A percentile compares a stretch with the other conserved stretches of the same genome.
Conservation (phyloP, 75 land plant genomes). For the Picea glauca region DNA sequence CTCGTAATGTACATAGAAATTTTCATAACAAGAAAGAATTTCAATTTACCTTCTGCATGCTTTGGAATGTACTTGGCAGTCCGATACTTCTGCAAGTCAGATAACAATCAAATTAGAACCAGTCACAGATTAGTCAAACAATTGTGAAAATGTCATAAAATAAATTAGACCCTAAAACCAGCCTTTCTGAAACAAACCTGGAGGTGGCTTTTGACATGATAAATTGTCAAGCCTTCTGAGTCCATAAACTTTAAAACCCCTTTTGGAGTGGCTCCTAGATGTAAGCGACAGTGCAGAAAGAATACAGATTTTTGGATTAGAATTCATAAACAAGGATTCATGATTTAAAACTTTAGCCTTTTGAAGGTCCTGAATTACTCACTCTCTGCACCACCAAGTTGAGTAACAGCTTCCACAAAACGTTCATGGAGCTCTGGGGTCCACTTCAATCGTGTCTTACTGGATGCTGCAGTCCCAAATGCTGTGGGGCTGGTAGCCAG, state of each 20-base stretch:
- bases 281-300: neutral
- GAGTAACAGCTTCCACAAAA: conserved; percentile 50
- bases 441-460: conserved; percentile 43
- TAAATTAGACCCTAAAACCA: neutral
- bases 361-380: conserved; percentile 8
- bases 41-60: conserved; percentile 33
- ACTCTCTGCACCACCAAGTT: conserved; percentile 59
- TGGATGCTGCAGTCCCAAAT: conserved; percentile 11
- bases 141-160: neutral
- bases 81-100: conserved; percentile 61
- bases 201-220: conserved; percentile 85
- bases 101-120: neutral
- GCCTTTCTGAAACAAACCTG: conserved; percentile 38
- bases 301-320: neutral
- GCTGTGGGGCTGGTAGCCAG: conserved; percentile 9
- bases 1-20: neutral
- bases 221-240: conserved; percentile 66
- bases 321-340: neutral
- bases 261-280: conserved; percentile 55
- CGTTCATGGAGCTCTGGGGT: conserved; percentile 55
- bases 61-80: conserved; percentile 50
- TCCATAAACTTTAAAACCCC: conserved; percentile 64
- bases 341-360: neutral
- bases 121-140: neutral
- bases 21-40: neutral